phyloP scores from a whole-genome alignment of 2,329 filamentous ascomycete genomes.

The Camillea tinctor region DNA sequence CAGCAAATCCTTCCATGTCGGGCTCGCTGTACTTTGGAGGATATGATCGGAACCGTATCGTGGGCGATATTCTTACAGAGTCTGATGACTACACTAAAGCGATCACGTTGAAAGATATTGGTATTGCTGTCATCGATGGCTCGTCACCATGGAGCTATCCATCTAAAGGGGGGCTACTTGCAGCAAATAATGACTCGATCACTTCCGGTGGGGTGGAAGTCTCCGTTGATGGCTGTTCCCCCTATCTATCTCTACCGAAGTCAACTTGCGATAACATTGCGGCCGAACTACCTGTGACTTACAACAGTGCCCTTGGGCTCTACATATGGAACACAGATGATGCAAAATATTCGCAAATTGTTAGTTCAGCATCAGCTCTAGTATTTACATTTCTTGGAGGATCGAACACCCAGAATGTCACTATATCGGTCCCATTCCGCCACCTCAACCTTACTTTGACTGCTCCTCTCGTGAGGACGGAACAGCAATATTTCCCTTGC shows the following conservation, averaged over 20 bases:
- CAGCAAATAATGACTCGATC: conserved; percentile 28
- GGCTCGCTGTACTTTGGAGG: conserved; percentile 41
- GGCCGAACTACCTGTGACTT: conserved; percentile 36
- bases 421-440: conserved; percentile 43
- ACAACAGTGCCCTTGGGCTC: conserved; percentile 35
- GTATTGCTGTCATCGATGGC: conserved; percentile 40
- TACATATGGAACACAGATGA: conserved; percentile 41
- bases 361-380: conserved; percentile 41
- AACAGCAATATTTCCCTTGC: conserved; percentile 44
- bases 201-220: conserved; percentile 28
- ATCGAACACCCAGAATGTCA: conserved; percentile 33
- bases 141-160: conserved; percentile 38
- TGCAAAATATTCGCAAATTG: conserved; percentile 35
- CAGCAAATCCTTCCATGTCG: conserved; percentile 29
- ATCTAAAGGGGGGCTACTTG: conserved; percentile 30
- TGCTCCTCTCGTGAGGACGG: conserved; percentile 32
- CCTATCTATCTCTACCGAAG: conserved; percentile 40
- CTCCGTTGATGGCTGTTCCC: conserved; percentile 36
- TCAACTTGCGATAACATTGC: conserved; percentile 42
- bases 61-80: conserved; percentile 32
- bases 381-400: conserved; percentile 38
- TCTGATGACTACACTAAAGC: conserved; percentile 22
- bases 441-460: conserved; percentile 42
- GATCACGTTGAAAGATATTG: conserved; percentile 39
- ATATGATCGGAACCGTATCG: conserved; percentile 40